These are phyloP conservation scores for Diaporthe citri DNA, from an alignment of 2,329 filamentous ascomycete species.

Conservation along the genomic window DNA sequence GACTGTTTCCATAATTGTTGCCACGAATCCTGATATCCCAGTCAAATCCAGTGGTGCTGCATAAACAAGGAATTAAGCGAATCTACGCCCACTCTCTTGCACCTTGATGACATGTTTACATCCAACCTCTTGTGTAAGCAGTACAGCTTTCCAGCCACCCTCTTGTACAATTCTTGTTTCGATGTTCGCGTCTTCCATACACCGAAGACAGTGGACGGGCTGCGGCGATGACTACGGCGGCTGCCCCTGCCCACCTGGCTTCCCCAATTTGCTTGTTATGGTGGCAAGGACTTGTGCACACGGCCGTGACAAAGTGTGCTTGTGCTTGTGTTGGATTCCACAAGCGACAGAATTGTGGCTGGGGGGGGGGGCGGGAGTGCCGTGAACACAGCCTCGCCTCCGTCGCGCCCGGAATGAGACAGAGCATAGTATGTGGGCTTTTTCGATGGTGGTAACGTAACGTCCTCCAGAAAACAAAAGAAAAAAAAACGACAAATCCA, in stretches of 20 bases:
- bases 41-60: too few species aligned
- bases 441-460: not conserved
- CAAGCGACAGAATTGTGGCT: not conserved
- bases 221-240: not conserved
- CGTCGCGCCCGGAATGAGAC: not conserved
- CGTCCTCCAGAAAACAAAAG: not conserved
- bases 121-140: too few species aligned
- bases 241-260: not conserved
- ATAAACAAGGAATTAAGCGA: too few species aligned
- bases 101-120: too few species aligned
- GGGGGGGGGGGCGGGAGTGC: not conserved
- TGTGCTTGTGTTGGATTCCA: not conserved
- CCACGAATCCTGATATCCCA: too few species aligned
- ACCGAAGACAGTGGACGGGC: not conserved
- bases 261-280: not conserved
- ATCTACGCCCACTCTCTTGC: too few species aligned
- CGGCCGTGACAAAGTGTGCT: not conserved
- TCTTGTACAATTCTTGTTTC: not conserved
- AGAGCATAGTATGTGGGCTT: conserved; percentile 5
- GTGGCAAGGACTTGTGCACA: not conserved
- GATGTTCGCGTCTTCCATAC: not conserved
- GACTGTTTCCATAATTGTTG: too few species aligned
- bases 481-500: not conserved
- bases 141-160: not conserved
- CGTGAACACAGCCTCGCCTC: not conserved